These are phyloP conservation scores for Fusarium buxicola DNA, from an alignment of 2,329 filamentous ascomycete genomes.

Conservation along the genomic window DNA sequence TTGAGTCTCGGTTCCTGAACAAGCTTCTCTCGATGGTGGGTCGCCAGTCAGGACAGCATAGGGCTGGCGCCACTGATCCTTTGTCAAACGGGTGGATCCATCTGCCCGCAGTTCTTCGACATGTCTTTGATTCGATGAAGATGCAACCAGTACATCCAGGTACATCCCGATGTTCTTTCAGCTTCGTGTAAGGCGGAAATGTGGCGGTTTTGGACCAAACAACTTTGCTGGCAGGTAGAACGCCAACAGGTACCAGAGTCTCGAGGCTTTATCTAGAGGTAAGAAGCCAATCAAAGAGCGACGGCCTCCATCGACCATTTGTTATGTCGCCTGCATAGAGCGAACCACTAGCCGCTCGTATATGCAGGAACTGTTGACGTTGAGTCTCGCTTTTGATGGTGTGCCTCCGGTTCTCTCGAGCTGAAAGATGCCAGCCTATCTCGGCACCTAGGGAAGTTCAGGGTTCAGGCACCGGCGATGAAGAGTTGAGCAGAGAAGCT, in stretches of 20 bases:
- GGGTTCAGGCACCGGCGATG: not conserved
- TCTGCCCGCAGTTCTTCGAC: conserved; percentile 1
- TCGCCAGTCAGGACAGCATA: conserved; percentile 2
- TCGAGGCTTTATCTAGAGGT: not conserved
- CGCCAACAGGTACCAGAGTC: conserved; percentile 1
- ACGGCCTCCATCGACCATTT: not conserved
- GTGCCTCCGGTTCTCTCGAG: not conserved
- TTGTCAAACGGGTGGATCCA: not conserved
- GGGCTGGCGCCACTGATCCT: conserved; percentile 4
- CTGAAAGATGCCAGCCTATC: not conserved
- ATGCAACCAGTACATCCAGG: not conserved
- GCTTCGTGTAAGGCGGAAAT: not conserved
- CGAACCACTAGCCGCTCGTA: conserved; percentile 21
- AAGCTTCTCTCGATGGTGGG: conserved; percentile 7
- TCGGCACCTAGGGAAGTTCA: not conserved
- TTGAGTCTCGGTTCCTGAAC: not conserved
- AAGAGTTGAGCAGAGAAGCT: not conserved
- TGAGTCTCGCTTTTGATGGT: not conserved
- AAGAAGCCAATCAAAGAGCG: not conserved
- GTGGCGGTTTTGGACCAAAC: not conserved
- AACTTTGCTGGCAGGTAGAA: conserved; percentile 1
- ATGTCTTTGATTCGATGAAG: conserved; percentile 2
- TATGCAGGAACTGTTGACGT: conserved; percentile 8
- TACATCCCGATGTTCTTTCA: not conserved
- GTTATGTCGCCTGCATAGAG: not conserved